These are phyloP conservation scores for Leptographium lundbergii DNA, from an alignment of 2,329 filamentous ascomycete genomes.

Conservation along the genomic window DNA sequence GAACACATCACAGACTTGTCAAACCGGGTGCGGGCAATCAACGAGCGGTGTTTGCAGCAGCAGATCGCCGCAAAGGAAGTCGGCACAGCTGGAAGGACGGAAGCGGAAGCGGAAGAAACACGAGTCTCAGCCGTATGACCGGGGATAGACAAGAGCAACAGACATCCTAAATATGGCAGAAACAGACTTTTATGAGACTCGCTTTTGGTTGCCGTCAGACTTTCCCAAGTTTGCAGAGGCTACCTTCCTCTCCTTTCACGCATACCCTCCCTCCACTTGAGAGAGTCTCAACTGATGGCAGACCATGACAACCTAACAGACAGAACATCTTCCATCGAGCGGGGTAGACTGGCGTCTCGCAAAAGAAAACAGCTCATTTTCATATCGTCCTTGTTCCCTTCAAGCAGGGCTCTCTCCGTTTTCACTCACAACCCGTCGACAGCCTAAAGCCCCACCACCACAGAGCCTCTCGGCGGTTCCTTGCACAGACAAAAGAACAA, in stretches of 20 bases:
- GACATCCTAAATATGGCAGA: background rate
- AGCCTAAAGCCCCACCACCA: background rate
- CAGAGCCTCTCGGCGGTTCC: background rate
- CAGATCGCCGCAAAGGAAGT: background rate
- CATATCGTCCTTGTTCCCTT: background rate
- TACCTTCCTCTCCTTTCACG: background rate
- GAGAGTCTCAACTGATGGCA: too few species aligned
- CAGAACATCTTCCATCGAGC: too few species aligned
- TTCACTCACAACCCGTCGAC: too few species aligned
- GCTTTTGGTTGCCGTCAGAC: background rate
- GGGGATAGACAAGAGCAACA: background rate
- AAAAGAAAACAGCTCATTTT: background rate
- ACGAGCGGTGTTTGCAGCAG: constrained; percentile 4
- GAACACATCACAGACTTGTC: constrained; percentile 77
- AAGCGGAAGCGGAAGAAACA: background rate
- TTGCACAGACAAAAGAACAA: background rate
- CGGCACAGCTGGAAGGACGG: background rate
- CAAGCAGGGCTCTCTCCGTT: background rate
- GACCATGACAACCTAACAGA: too few species aligned
- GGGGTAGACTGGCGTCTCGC: too few species aligned
- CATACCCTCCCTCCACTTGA: background rate
- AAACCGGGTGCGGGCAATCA: constrained; percentile 51
- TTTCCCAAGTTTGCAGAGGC: background rate
- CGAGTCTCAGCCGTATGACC: background rate
- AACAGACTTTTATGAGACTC: background rate